These are phyloP conservation scores for Chlorociboria aeruginascens DNA, from an alignment of 495 filamentous ascomycete genomes.

Conservation along the genomic window DNA sequence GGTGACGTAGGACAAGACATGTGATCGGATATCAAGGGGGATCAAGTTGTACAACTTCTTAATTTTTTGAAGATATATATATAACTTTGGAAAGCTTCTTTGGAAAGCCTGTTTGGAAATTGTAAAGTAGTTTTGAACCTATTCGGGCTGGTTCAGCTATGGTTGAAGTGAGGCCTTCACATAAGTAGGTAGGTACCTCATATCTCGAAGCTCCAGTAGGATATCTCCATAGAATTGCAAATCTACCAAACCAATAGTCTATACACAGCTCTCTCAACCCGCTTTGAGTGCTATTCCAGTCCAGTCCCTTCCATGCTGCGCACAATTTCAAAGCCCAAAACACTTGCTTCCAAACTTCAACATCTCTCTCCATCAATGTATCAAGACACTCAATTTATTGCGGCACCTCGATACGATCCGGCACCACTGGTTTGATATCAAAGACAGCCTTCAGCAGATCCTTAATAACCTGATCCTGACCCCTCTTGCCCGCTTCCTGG, in stretches of 20 bases:
- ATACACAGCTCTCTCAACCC: not conserved
- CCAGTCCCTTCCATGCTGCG: not conserved
- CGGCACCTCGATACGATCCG: constrained; percentile 23
- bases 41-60: too few relatives aligned
- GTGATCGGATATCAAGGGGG: too few relatives aligned
- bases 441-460: constrained; percentile 70
- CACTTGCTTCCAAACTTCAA: not conserved
- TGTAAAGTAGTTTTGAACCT: too few relatives aligned
- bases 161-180: too few relatives aligned
- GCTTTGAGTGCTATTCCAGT: not conserved
- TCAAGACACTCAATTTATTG: constrained; percentile 14
- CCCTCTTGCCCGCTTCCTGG: constrained; percentile 62
- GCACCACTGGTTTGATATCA: constrained; percentile 62
- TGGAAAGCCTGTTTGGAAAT: too few relatives aligned
- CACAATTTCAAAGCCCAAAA: not conserved
- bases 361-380: too few relatives aligned
- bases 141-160: too few relatives aligned
- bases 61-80: too few relatives aligned
- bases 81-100: too few relatives aligned
- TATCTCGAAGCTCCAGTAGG: not conserved
- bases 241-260: not conserved
- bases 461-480: constrained; percentile 65
- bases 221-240: constrained; percentile 3
- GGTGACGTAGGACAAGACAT: too few relatives aligned
- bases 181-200: too few relatives aligned